Percentiles rank a stretch among this genome's conserved stretches.
Evolutionary conservation across 441 rosid genomes (phyloP).

Genomic region (Brassica balearica): DNA sequence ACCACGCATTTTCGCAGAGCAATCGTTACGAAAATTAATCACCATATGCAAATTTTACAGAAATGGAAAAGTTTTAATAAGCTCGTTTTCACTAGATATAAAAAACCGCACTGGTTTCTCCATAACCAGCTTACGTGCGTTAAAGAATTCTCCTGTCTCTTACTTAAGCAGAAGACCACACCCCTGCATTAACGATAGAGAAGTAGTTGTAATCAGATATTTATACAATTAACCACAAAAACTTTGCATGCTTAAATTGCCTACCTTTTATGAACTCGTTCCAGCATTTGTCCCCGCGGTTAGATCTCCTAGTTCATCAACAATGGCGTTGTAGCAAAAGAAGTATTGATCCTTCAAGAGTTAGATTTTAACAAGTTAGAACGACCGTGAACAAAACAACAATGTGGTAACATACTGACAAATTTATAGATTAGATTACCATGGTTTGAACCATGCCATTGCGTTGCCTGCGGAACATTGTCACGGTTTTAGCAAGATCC

Average conservation of each 20-base stretch:
- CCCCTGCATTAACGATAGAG: slow-evolving; percentile 10
- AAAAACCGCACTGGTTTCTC: slow-evolving; percentile 7
- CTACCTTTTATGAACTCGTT: slow-evolving; percentile 53
- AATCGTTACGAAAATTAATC: not conserved
- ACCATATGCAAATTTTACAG: slow-evolving; percentile 15
- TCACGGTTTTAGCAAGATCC: slow-evolving; percentile 67
- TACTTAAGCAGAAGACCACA: not conserved
- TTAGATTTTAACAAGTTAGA: slow-evolving; percentile 11
- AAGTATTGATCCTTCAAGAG: slow-evolving; percentile 70
- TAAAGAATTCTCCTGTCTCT: not conserved
- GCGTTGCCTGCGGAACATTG: slow-evolving; percentile 78
- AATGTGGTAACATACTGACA: not conserved
- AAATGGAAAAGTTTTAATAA: not conserved
- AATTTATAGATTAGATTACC: slow-evolving; percentile 51
- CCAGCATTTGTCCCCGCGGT: slow-evolving; percentile 47
- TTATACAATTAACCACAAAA: not conserved
- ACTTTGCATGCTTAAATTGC: not conserved
- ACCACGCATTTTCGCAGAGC: not conserved
- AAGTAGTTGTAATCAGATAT: not conserved
- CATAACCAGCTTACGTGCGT: not conserved
- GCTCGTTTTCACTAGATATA: slow-evolving; percentile 2
- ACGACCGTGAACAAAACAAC: not conserved
- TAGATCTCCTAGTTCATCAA: slow-evolving; percentile 74
- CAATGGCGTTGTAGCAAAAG: slow-evolving; percentile 77
- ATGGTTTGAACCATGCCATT: slow-evolving; percentile 90